These are phyloP conservation scores for Pascua sp. DNA, from an alignment of 1,284 basidiomycete genomes.

Conservation along the genomic window DNA sequence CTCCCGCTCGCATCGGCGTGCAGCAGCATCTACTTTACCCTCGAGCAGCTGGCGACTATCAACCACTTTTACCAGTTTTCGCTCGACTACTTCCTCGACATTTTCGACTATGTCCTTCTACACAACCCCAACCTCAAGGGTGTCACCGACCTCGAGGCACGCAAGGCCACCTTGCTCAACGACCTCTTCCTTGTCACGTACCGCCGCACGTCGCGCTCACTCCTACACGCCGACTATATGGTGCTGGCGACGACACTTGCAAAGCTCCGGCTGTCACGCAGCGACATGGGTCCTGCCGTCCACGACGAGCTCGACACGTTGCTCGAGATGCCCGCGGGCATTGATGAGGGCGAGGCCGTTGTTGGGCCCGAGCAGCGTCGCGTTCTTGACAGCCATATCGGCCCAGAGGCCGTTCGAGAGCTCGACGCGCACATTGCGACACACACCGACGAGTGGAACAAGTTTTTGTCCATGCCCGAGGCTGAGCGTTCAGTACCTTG, in stretches of 20 bases:
- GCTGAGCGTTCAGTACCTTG: slow-evolving; percentile 73
- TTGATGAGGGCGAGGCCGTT: slow-evolving; percentile 8
- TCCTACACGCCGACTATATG: slow-evolving; percentile 87
- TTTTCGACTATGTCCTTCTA: slow-evolving; percentile 91
- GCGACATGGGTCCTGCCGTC: slow-evolving; percentile 65
- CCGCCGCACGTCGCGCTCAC: slow-evolving; percentile 81
- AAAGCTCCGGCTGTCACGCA: slow-evolving; percentile 73
- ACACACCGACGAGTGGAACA: slow-evolving; percentile 67
- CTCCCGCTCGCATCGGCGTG: slow-evolving; percentile 92
- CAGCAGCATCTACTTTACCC: slow-evolving; percentile 94
- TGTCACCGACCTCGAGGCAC: slow-evolving; percentile 67
- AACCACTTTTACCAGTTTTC: slow-evolving; percentile 99
- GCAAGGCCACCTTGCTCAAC: slow-evolving; percentile 78
- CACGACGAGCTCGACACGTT: slow-evolving; percentile 84
- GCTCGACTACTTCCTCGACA: slow-evolving; percentile 93
- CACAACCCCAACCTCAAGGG: slow-evolving; percentile 84
- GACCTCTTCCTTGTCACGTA: slow-evolving; percentile 90
- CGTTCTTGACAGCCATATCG: slow-evolving; percentile 28
- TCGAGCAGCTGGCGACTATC: slow-evolving; percentile 89
- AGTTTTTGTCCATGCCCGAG: slow-evolving; percentile 65
- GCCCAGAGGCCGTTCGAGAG: slow-evolving; percentile 58
- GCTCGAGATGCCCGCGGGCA: slow-evolving; percentile 61
- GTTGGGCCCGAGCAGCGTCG: slow-evolving; percentile 33
- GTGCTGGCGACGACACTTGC: slow-evolving; percentile 87
- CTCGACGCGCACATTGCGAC: slow-evolving; percentile 66